Evolutionary conservation across 1,139 yeast genomes (phyloP), one percentile per base, ranked within the genome.

Genomic region (Hansenula lynferdii): DNA sequence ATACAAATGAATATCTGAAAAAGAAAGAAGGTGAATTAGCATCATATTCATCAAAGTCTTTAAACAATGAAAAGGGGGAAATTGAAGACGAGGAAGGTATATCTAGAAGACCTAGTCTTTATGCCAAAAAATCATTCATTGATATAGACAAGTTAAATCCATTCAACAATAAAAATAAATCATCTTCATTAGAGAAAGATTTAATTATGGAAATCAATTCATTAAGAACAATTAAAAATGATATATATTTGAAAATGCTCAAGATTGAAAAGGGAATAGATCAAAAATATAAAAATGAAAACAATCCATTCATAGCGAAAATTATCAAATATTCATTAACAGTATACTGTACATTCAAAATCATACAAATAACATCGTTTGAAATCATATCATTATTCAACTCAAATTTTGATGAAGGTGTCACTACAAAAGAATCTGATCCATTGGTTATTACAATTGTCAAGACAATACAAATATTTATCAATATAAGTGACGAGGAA

Each of bases 1-100:
- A 62, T 38, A 62, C 70, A 3, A 58, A 54, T 6, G 58, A 58
- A 19, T 49, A 65, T 42, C 50, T 67, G 6, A 47, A 45, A 12
- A 30, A 35, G 2, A 49, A 45, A 26, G 44, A 45, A 29, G 17
- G 17, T 3, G 49, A 50, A 34, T 30, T 41, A 11, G 33, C 38
- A 10, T 29, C 28, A 29, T 35, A 12, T 10, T n/a, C 12, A 35
- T 28, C 6, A 17, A n/a, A 25, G 2, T 14, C 33, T 10, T 15
- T 16, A 11, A 20, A n/a, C 10, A 10, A n/a, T n/a, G 3, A 10
- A 14, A n/a, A 5, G 3, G 15, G 3, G 4, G 15, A 22, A 16
- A 28, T 12, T 16, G 11, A 16, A 9, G 7, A 16, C 16, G 31
- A 28, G 2, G 34, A 36, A 10, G 35, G 34, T 19, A 22, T 44